Base-by-base conservation (phyloP, 495 filamentous ascomycete genomes). In the Penicillium egyptiacum region DNA sequence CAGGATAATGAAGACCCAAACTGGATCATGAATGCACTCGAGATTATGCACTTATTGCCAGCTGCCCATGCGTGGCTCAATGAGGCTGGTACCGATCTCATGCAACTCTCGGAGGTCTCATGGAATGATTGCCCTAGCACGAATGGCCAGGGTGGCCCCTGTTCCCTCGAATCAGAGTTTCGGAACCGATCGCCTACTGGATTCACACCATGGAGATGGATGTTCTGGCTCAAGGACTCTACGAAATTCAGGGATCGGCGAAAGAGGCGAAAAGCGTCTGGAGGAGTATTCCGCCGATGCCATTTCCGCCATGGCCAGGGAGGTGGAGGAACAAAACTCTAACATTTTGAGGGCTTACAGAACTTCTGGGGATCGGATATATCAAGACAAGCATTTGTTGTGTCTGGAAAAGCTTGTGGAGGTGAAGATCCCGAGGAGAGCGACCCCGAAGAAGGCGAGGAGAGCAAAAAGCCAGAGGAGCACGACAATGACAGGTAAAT, bases 121-220 rank as follows among this genome's bases (percentile, higher is more conserved):
- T 63, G 52, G 57, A 60, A 63, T 16, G 56, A 63, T 42, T 63
- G 60, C 33, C 60, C 56, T 6, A 56, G 53, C 26, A 6, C 8
- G 1, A 57, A 60, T 23, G 26, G 61, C 43, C 26, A 55, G 23
- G 49, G 53, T 47, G 57, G 61, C 19, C 16, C 25, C 26, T 12
- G 26, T 26, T 60, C 57, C 25, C 3, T 50, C n/a, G 37, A 56
- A 20, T 56, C 45, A 10, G 46, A 57, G 48, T 41, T 57, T 16
- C 53, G 58, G 19, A 26, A 49, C 48, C 58, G 47, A 28, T 33
- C 58, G 19, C 46, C 53, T 3, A 28, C 53, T 48, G 58, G 53
- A 17, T 53, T 57, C 23, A 37, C 53, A n/a, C 58, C 53, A 37
- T 58, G 56, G 56, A 57, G 58, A 50, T 56, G 37, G 20, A 50